Evolutionary conservation across 305 asterid genomes (phyloP).

Genomic region (Fraxinus velutina): DNA sequence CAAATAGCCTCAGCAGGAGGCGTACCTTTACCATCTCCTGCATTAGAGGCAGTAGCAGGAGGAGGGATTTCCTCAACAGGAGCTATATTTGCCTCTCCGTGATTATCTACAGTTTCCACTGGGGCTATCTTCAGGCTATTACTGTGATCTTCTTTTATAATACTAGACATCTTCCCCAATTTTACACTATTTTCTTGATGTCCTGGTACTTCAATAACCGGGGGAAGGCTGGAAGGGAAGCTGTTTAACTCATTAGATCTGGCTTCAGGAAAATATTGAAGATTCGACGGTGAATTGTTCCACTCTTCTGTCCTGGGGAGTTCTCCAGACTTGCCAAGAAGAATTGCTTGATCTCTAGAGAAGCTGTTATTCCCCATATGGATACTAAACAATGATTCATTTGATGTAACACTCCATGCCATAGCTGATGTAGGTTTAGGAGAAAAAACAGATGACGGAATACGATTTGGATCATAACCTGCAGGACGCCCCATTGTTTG

Average conservation of each 20-base stretch:
- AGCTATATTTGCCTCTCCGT: conserved; percentile 18
- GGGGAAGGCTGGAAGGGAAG: conserved; percentile 40
- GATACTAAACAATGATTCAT: conserved; percentile 84
- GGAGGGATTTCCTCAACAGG: conserved; percentile 12
- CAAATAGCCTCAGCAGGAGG: conserved; percentile 16
- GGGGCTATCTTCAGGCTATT: conserved; percentile 21
- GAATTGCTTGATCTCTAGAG: conserved; percentile 42
- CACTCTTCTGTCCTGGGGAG: conserved; percentile 44
- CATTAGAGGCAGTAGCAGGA: conserved; percentile 22
- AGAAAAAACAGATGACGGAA: conserved; percentile 65
- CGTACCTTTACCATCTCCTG: conserved; percentile 23
- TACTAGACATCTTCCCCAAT: conserved; percentile 22
- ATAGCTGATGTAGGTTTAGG: conserved; percentile 35
- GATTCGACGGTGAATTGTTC: conserved; percentile 24
- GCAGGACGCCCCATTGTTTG: conserved; percentile 49
- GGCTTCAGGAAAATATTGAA: conserved; percentile 25
- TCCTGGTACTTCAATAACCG: conserved; percentile 50
- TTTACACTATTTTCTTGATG: conserved; percentile 37
- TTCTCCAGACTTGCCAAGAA: conserved; percentile 47
- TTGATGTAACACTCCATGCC: conserved; percentile 87
- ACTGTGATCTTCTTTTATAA: conserved; percentile 23
- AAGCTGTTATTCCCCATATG: conserved; percentile 62
- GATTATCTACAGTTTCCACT: conserved; percentile 16
- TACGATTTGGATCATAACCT: conserved; percentile 76
- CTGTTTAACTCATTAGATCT: conserved; percentile 37